Base-by-base conservation (phyloP, 495 filamentous ascomycete species). In the Trypethelium eluteriae region DNA sequence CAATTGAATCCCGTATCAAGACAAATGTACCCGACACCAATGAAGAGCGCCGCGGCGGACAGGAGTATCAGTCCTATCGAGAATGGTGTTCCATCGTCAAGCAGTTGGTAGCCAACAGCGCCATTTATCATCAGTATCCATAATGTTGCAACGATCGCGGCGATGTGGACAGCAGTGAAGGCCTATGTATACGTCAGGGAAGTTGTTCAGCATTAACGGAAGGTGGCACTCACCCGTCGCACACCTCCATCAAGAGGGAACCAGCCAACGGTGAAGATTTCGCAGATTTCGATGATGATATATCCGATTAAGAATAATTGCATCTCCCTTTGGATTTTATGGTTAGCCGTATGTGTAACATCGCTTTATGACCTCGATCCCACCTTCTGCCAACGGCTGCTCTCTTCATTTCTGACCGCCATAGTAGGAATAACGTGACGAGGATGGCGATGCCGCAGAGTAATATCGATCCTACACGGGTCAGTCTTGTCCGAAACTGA, bases 51-150 rank as follows among this genome's bases (percentile, higher is more conserved):
- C 18, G 81, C 72, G 0, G 86, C 87, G 25, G 94, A 96, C 25
- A 78, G 80, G 64, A 85, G 67, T 61, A 95, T 84, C 12, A 97
- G 81, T 14, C 86, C 90, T 18, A 97, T 70, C 0, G 93, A 97
- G 16, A 93, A 75, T 0, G 88, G 80, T 0, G 94, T 99, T 41
- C 94, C 94, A 71, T 99, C 94, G 69, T 99, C 95, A 63, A 98
- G 81, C 16, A 97, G 74, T 74, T 99, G 95, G 75, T 87, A 98
- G 67, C 95, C 94, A 14, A 99, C 89, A 14, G 96, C 76, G 6
- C 90, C 92, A 73, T 98, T 98, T 66, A 99, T 79, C 72, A 99
- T 83, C 2, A 99, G 82, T 39, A 96, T 86, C 94, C 94, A 99
- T 66, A 86, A 81, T 9, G 91, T 92, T 44, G 93, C 90, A 62